Conservation (phyloP, 805 yeast genomes). For the Candida morakotiae region DNA sequence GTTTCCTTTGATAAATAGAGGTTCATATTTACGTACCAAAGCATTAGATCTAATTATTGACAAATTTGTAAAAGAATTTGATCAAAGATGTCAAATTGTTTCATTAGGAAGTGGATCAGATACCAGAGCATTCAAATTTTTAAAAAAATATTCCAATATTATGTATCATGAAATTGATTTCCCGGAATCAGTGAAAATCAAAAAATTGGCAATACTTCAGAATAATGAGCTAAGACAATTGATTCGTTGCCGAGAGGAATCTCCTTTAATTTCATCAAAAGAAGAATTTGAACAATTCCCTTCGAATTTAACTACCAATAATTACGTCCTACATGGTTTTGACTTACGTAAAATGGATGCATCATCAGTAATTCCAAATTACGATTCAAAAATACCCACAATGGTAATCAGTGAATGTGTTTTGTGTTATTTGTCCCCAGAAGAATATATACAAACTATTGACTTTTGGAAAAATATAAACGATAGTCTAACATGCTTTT, state of each 20-base stretch:
- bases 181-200: constrained; percentile 47
- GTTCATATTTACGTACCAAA: constrained; percentile 60
- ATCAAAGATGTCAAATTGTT: constrained; percentile 44
- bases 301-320: constrained; percentile 29
- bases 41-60: constrained; percentile 47
- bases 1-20: constrained; percentile 66
- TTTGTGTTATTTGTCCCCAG: constrained; percentile 60
- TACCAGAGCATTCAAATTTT: constrained; percentile 55
- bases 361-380: constrained; percentile 7
- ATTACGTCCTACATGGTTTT: constrained; percentile 50
- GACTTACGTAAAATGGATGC: constrained; percentile 45
- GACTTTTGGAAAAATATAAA: constrained; percentile 33
- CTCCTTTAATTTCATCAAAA: constrained; percentile 10
- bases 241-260: not conserved
- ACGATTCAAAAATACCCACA: constrained; percentile 46
- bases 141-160: constrained; percentile 23
- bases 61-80: constrained; percentile 31
- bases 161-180: constrained; percentile 67
- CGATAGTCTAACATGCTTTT: constrained; percentile 20
- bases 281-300: constrained; percentile 20
- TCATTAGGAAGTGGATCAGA: constrained; percentile 84
- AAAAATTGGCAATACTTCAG: constrained; percentile 42
- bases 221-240: constrained; percentile 14
- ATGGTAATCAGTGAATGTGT: constrained; percentile 72
- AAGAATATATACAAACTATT: constrained; percentile 43